These are phyloP conservation scores for Lachancea kluyveri DNA, from an alignment of 805 yeast species.

Conservation along the genomic window DNA sequence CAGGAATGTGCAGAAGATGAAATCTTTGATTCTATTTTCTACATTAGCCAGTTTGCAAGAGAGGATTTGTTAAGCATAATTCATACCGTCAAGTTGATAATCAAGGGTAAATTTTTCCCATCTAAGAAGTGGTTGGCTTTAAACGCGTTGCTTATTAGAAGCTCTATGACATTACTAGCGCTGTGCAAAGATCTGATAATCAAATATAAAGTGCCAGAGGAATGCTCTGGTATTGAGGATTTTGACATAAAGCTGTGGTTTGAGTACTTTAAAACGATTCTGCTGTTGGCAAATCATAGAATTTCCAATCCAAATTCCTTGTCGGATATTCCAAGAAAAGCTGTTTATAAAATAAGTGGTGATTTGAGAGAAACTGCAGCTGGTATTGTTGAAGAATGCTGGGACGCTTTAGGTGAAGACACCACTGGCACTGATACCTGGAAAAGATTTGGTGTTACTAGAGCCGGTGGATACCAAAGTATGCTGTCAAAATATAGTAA, in stretches of 20 bases:
- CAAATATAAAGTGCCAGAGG: conserved; percentile 45
- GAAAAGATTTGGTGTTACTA: conserved; percentile 50
- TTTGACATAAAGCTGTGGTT: conserved; percentile 67
- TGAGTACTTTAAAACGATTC: conserved; percentile 49
- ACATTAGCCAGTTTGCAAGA: conserved; percentile 34
- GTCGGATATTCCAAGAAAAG: conserved; percentile 66
- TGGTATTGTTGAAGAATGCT: conserved; percentile 46
- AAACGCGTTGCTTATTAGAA: conserved; percentile 50
- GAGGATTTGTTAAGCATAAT: conserved; percentile 40
- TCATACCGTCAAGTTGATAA: conserved; percentile 43
- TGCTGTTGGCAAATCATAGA: conserved; percentile 57
- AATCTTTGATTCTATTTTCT: conserved; percentile 37
- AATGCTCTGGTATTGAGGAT: conserved; percentile 39
- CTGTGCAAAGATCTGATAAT: conserved; percentile 46
- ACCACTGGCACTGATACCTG: conserved; percentile 45
- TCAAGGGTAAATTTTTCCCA: conserved; percentile 57
- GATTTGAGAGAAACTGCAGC: conserved; percentile 59
- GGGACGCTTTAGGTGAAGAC: conserved; percentile 71
- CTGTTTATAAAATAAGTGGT: conserved; percentile 57
- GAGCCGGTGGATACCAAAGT: conserved; percentile 67
- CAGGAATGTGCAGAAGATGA: conserved; percentile 31
- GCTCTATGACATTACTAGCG: conserved; percentile 48
- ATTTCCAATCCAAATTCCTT: conserved; percentile 66
- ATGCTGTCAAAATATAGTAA: conserved; percentile 53
- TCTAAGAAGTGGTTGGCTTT: conserved; percentile 68